phyloP scores from a whole-genome alignment of 2,329 filamentous ascomycete species.

The Epichloe gansuensis region DNA sequence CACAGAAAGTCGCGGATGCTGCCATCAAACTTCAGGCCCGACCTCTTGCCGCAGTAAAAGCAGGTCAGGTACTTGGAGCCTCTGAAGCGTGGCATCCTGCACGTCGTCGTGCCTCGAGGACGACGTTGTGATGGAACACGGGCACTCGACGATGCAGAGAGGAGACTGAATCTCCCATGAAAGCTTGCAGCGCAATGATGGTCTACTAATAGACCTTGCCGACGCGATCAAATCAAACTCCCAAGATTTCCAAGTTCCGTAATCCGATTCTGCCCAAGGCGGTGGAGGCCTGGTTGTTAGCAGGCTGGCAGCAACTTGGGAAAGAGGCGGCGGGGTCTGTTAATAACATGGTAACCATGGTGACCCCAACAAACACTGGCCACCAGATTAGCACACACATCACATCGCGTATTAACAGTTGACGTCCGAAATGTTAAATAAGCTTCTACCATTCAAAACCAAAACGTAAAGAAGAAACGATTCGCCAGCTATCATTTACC shows the following conservation, averaged over 20 bases:
- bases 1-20: conserved; percentile 58
- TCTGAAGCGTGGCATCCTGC: conserved; percentile 31
- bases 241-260: background rate
- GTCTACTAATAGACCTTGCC: background rate
- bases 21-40: conserved; percentile 46
- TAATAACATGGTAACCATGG: no score
- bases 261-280: conserved; percentile 2
- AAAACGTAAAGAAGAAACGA: no score
- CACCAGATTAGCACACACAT: no score
- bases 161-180: background rate
- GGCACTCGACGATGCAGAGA: background rate
- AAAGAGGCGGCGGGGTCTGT: no score
- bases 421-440: no score
- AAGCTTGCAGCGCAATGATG: background rate
- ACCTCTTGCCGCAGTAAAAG: conserved; percentile 73
- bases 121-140: conserved; percentile 2
- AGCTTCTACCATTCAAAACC: no score
- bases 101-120: conserved; percentile 7
- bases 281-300: background rate
- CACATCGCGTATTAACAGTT: no score
- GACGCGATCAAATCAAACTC: background rate
- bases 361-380: no score
- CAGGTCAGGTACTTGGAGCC: conserved; percentile 45
- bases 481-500: no score
- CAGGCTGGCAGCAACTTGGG: no score